Evolutionary conservation across 805 yeast species (phyloP).

Genomic region (Lipomyces sp.): DNA sequence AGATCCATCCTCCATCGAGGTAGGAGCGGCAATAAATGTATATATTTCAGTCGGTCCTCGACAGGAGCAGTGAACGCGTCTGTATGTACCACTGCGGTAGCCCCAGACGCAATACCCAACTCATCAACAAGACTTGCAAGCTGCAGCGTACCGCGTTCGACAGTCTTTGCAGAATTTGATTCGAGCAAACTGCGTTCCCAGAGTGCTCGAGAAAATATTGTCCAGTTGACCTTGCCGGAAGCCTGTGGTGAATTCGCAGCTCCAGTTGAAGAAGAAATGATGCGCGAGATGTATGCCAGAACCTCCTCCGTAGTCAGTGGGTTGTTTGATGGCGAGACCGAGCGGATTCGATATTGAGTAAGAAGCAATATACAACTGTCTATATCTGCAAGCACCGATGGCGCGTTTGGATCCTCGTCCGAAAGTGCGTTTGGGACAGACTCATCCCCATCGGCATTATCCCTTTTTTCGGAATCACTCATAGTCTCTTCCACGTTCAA

Average conservation of each 20-base stretch:
- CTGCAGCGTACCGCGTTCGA: conserved; percentile 92
- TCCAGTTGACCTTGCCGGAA: conserved; percentile 62
- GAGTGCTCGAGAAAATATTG: conserved; percentile 75
- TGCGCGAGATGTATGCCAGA: conserved; percentile 73
- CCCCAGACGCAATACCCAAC: conserved; percentile 64
- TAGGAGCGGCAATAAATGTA: conserved; percentile 74
- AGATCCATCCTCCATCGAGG: conserved; percentile 88
- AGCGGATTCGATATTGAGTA: conserved; percentile 64
- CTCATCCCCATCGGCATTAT: conserved; percentile 37
- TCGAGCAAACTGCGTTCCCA: conserved; percentile 92
- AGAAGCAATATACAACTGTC: conserved; percentile 78
- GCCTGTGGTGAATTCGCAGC: conserved; percentile 39
- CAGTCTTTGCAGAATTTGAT: conserved; percentile 77
- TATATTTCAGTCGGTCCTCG: conserved; percentile 64
- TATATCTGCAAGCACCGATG: conserved; percentile 69
- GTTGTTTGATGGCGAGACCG: conserved; percentile 67
- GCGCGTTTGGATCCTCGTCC: conserved; percentile 72
- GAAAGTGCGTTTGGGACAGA: conserved; percentile 49
- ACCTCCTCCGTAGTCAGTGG: conserved; percentile 80
- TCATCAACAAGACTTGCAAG: conserved; percentile 92
- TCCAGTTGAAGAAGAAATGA: conserved; percentile 57
- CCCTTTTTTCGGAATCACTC: neutral
- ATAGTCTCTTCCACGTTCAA: conserved; percentile 46
- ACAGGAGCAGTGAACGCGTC: conserved; percentile 42
- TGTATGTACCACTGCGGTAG: conserved; percentile 17